Conservation (phyloP, 305 asterid genomes). For the Andrographis paniculata region DNA sequence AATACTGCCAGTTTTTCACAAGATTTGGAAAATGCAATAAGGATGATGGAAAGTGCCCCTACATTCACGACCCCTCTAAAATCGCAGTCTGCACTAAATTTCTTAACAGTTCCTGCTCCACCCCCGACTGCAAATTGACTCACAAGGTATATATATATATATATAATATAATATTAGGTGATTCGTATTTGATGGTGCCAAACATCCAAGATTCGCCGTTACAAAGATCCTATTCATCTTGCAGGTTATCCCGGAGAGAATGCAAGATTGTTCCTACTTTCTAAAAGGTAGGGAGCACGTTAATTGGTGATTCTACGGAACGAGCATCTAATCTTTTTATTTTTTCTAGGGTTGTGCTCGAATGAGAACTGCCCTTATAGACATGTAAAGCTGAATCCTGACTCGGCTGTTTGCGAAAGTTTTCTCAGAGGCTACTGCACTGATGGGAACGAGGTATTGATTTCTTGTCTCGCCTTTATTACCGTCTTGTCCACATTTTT, state of each 20-base stretch:
- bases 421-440: slow-evolving; percentile 94
- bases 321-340: slow-evolving; percentile 21
- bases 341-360: slow-evolving; percentile 77
- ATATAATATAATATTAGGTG: no score
- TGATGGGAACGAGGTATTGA: slow-evolving; percentile 89
- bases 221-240: slow-evolving; percentile 18
- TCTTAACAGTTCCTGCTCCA: slow-evolving; percentile 70
- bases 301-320: slow-evolving; percentile 7
- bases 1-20: slow-evolving; percentile 87
- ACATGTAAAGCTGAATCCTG: slow-evolving; percentile 76
- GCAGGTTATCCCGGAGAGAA: slow-evolving; percentile 94
- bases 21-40: slow-evolving; percentile 93
- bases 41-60: slow-evolving; percentile 83
- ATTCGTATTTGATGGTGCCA: slow-evolving; percentile 17
- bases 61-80: slow-evolving; percentile 82
- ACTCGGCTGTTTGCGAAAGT: slow-evolving; percentile 66
- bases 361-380: slow-evolving; percentile 88
- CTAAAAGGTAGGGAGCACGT: slow-evolving; percentile 54
- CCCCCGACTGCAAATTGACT: slow-evolving; percentile 70
- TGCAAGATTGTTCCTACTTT: slow-evolving; percentile 97
- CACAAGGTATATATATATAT: no score
- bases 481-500: neutral
- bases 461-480: slow-evolving; percentile 16
- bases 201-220: slow-evolving; percentile 13
- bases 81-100: slow-evolving; percentile 91